Conservation (phyloP, 192 early-diverging fungal species). For the Coemansia sp. region DNA sequence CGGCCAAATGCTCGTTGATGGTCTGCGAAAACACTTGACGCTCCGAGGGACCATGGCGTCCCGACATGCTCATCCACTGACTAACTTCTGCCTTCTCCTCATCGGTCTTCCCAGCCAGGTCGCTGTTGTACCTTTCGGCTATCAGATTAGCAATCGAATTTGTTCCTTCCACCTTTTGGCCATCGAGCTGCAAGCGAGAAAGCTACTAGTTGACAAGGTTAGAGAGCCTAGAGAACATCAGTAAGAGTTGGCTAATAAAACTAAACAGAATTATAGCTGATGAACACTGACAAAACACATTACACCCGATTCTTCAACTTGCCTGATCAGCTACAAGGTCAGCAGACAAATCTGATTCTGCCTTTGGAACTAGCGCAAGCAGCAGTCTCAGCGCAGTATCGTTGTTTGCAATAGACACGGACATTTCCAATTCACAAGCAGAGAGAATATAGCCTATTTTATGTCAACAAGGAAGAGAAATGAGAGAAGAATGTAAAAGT, state of each 20-base stretch:
- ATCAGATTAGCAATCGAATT: conserved; percentile 45
- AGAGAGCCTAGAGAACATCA: background rate
- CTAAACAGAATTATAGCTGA: background rate
- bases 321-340: conserved; percentile 43
- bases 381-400: conserved; percentile 49
- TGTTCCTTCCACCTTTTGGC: conserved; percentile 43
- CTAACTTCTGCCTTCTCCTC: conserved; percentile 48
- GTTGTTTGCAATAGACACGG: conserved; percentile 34
- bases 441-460: background rate
- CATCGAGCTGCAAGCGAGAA: conserved; percentile 38
- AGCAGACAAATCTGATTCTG: conserved; percentile 26
- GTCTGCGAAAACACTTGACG: conserved; percentile 50
- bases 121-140: conserved; percentile 43
- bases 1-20: conserved; percentile 66
- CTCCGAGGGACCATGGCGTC: conserved; percentile 44
- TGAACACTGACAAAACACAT: background rate
- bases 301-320: background rate
- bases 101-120: conserved; percentile 37
- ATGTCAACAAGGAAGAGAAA: background rate
- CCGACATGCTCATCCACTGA: conserved; percentile 58
- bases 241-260: background rate
- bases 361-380: conserved; percentile 39
- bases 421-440: conserved; percentile 22
- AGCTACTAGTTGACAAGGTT: conserved; percentile 13
- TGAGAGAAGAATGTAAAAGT: background rate